A percentile compares a stretch with the other conserved stretches of the same genome.
phyloP scores from a whole-genome alignment of 75 land plant species.

The Isoetes taiwanensis region DNA sequence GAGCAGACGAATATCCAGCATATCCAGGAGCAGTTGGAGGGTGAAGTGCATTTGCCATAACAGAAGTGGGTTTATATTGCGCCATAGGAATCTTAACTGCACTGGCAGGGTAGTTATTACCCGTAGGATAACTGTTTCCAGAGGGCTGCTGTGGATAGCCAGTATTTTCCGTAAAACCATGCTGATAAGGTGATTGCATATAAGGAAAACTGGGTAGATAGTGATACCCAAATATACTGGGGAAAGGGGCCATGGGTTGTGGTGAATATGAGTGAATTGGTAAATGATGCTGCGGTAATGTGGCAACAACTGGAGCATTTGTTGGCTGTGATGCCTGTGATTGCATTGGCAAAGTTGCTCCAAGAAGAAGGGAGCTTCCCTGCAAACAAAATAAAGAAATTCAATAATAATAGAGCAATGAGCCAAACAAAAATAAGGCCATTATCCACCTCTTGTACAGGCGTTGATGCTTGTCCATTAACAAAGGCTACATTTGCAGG shows the following conservation, averaged over 20 bases:
- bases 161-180: conserved; percentile 44
- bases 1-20: conserved; percentile 45
- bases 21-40: conserved; percentile 48
- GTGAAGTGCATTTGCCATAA: conserved; percentile 34
- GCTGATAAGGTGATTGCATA: conserved; percentile 46
- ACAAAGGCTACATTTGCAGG: conserved; percentile 47
- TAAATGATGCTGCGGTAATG: conserved; percentile 61
- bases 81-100: conserved; percentile 39
- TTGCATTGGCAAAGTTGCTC: conserved; percentile 23
- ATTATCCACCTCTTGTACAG: conserved; percentile 62
- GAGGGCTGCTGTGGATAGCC: conserved; percentile 64
- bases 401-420: too few relatives aligned
- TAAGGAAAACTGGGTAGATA: conserved; percentile 58
- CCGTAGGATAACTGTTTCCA: conserved; percentile 38
- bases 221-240: conserved; percentile 49
- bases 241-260: conserved; percentile 54
- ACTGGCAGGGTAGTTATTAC: conserved; percentile 24
- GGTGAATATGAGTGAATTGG: conserved; percentile 56
- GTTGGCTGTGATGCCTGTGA: too few relatives aligned
- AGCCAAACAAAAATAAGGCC: background rate
- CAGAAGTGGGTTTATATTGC: conserved; percentile 55
- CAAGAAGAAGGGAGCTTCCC: too few relatives aligned
- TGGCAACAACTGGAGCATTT: conserved; percentile 34
- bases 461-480: conserved; percentile 30
- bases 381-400: too few relatives aligned